A percentile compares a stretch with the other conserved stretches of the same genome.
Evolutionary conservation across 2,329 filamentous ascomycete genomes (phyloP).

Genomic region (Chaetomiaceae sp.): DNA sequence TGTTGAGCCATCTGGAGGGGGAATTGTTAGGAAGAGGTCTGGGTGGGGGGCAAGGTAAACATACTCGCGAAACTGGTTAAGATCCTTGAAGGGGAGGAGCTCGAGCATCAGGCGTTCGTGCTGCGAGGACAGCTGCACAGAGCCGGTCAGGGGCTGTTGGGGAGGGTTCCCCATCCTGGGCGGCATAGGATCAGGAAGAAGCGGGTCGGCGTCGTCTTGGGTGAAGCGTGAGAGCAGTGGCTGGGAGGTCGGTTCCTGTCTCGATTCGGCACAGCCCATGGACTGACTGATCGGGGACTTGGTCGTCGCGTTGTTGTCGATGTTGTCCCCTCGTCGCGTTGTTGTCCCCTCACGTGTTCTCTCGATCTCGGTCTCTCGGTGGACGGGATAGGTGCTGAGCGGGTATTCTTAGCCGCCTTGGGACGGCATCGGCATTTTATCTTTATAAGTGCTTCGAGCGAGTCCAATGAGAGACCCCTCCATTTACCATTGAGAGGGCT

Average conservation of each 20-base stretch:
- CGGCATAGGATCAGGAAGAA: not conserved
- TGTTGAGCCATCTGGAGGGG: slow-evolving; percentile 29
- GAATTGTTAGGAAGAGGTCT: not conserved
- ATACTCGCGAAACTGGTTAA: slow-evolving; percentile 30
- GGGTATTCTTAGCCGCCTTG: too few species aligned
- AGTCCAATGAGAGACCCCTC: too few species aligned
- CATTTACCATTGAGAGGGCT: not conserved
- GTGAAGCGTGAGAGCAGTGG: slow-evolving; percentile 2
- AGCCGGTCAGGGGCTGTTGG: not conserved
- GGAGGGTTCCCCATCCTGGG: slow-evolving; percentile 13
- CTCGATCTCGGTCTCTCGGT: too few species aligned
- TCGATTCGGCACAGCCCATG: slow-evolving; percentile 16
- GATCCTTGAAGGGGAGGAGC: slow-evolving; percentile 35
- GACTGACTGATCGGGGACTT: too few species aligned
- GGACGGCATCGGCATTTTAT: too few species aligned
- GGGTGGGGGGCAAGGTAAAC: not conserved
- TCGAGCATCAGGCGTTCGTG: slow-evolving; percentile 38
- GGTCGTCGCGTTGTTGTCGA: not conserved
- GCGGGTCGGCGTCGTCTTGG: not conserved
- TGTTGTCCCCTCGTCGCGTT: too few species aligned
- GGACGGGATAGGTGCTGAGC: too few species aligned
- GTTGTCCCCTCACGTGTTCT: too few species aligned
- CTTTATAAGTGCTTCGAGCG: too few species aligned
- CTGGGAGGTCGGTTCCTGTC: slow-evolving; percentile 2
- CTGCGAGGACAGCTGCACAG: slow-evolving; percentile 26